A percentile compares a stretch with the other conserved stretches of the same genome.
These are phyloP conservation scores for Papilionanthe hybrid DNA, from an alignment of 116 monocot species.

Conservation along the genomic window DNA sequence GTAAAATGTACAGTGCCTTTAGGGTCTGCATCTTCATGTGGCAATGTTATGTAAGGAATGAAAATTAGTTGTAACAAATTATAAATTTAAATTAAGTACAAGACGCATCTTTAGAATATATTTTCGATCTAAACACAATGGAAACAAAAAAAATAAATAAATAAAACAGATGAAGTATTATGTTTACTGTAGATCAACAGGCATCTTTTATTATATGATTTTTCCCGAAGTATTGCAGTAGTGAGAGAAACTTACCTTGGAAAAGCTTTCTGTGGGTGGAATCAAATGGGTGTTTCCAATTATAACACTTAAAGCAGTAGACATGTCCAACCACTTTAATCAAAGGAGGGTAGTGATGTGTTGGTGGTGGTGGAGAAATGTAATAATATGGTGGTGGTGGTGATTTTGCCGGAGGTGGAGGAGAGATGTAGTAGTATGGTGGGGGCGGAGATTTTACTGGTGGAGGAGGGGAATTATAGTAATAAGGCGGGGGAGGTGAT, in stretches of 20 bases:
- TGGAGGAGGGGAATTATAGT: conserved; percentile 20
- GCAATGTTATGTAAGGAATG: neutral
- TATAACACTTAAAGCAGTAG: conserved; percentile 17
- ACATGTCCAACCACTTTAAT: conserved; percentile 10
- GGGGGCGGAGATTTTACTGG: neutral
- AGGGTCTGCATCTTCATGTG: too few relatives aligned
- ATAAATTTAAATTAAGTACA: too few relatives aligned
- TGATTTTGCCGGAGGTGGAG: conserved; percentile 16
- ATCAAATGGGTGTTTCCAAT: conserved; percentile 2
- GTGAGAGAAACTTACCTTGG: conserved; percentile 3
- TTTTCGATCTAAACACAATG: neutral
- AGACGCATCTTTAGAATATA: neutral
- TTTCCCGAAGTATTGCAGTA: neutral
- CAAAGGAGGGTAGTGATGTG: conserved; percentile 8
- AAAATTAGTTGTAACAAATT: neutral
- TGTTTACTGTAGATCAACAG: too few relatives aligned
- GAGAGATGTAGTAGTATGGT: conserved; percentile 21
- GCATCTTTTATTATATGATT: too few relatives aligned
- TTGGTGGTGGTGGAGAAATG: conserved; percentile 22
- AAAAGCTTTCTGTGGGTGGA: conserved; percentile 16
- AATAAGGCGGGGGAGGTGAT: conserved; percentile 23
- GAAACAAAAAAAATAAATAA: too few relatives aligned
- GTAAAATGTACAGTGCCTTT: too few relatives aligned
- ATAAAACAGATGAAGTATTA: neutral
- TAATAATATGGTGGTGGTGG: conserved; percentile 25